Evolutionary conservation across 2,329 filamentous ascomycete genomes (phyloP).

Genomic region (Lasiodiplodia sp.): DNA sequence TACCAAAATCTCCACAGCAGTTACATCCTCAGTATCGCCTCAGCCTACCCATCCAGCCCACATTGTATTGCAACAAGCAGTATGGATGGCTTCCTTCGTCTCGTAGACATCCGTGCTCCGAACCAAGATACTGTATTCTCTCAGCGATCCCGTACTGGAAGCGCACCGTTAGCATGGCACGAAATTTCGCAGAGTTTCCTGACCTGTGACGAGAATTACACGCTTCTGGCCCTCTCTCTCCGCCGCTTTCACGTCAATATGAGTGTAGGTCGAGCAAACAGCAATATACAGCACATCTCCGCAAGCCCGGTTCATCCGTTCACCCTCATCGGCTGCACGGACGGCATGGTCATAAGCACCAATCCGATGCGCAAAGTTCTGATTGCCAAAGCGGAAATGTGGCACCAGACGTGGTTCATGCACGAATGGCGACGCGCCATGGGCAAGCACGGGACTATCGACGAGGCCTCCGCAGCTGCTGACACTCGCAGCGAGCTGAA

Average conservation of each 20-base stretch:
- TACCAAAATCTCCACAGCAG: conserved; percentile 54
- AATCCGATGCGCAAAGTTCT: conserved; percentile 61
- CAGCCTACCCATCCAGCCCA: conserved; percentile 63
- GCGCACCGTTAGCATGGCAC: conserved; percentile 60
- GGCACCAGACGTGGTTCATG: conserved; percentile 64
- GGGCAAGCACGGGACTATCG: conserved; percentile 12
- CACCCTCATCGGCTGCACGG: conserved; percentile 59
- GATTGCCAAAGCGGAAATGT: conserved; percentile 58
- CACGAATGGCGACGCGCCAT: conserved; percentile 60
- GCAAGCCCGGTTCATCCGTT: conserved; percentile 63
- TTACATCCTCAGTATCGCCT: conserved; percentile 56
- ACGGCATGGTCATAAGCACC: conserved; percentile 58
- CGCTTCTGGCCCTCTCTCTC: conserved; percentile 56
- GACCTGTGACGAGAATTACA: conserved; percentile 62
- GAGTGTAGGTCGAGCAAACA: conserved; percentile 46
- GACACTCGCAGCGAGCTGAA: conserved; percentile 17
- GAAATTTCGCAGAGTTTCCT: conserved; percentile 63
- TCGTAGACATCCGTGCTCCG: conserved; percentile 62
- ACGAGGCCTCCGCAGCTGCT: neutral
- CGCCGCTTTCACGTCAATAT: conserved; percentile 60
- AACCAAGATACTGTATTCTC: conserved; percentile 53
- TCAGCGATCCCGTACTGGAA: conserved; percentile 59
- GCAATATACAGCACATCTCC: conserved; percentile 51
- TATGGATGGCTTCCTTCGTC: conserved; percentile 62
- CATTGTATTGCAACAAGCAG: conserved; percentile 60